phyloP scores from a whole-genome alignment of 192 early-diverging fungal genomes.

The Cetraspora pellucida region DNA sequence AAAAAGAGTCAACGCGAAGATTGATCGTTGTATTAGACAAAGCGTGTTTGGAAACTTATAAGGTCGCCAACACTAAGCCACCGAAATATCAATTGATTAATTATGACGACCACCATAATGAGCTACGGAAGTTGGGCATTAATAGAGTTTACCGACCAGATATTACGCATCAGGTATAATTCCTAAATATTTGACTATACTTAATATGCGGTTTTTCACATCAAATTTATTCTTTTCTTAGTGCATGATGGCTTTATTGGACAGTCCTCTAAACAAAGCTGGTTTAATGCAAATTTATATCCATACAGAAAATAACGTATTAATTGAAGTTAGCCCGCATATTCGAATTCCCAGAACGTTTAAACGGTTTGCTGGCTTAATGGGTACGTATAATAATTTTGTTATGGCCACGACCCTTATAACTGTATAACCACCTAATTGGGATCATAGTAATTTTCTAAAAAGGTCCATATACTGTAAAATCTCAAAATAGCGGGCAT shows the following conservation, averaged over 20 bases:
- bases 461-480: too few relatives aligned
- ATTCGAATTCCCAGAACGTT: conserved; percentile 99
- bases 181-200: neutral
- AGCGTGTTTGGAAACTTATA: conserved; percentile 90
- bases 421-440: neutral
- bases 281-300: conserved; percentile 98
- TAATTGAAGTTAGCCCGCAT: conserved; percentile 98
- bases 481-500: too few relatives aligned
- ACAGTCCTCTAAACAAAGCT: conserved; percentile 98
- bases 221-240: conserved; percentile 32
- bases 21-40: conserved; percentile 93
- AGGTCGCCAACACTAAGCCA: conserved; percentile 78
- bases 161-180: conserved; percentile 88
- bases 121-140: conserved; percentile 81
- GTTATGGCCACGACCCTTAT: neutral
- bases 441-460: too few relatives aligned
- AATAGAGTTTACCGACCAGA: conserved; percentile 83
- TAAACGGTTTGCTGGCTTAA: conserved; percentile 97
- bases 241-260: conserved; percentile 93
- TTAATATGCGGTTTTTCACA: neutral
- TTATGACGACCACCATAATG: conserved; percentile 92
- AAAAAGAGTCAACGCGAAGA: conserved; percentile 76
- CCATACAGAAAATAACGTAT: conserved; percentile 89
- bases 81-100: conserved; percentile 88
- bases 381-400: conserved; percentile 63